Evolutionary conservation across 2,329 filamentous ascomycete species (phyloP).

Genomic region (Zalaria obscura): DNA sequence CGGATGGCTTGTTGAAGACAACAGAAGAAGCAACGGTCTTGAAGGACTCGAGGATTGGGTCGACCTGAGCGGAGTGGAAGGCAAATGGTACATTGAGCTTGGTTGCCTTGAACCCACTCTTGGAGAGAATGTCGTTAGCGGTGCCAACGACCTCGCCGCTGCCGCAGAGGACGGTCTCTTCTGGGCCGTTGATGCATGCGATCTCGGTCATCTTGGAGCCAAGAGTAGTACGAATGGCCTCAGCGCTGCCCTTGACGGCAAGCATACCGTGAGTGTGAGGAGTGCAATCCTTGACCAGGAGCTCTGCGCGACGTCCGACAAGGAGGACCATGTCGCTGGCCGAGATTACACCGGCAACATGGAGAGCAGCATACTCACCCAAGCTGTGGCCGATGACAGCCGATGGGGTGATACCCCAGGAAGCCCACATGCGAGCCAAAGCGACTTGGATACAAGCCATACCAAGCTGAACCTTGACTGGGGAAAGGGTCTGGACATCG

Average conservation of each 20-base stretch:
- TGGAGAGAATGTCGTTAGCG: slow-evolving; percentile 34
- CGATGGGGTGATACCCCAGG: slow-evolving; percentile 39
- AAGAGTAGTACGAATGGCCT: slow-evolving; percentile 39
- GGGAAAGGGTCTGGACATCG: slow-evolving; percentile 35
- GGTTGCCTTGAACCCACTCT: slow-evolving; percentile 43
- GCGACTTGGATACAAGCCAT: slow-evolving; percentile 40
- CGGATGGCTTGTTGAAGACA: slow-evolving; percentile 40
- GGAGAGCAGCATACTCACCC: slow-evolving; percentile 60
- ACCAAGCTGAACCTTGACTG: slow-evolving; percentile 36
- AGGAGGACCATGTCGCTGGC: slow-evolving; percentile 58
- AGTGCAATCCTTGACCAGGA: slow-evolving; percentile 51
- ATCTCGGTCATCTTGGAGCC: slow-evolving; percentile 37
- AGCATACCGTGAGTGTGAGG: slow-evolving; percentile 54
- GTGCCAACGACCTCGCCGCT: slow-evolving; percentile 44
- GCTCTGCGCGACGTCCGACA: slow-evolving; percentile 52
- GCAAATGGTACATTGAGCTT: slow-evolving; percentile 53
- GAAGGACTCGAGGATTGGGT: slow-evolving; percentile 47
- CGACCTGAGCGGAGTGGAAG: slow-evolving; percentile 52
- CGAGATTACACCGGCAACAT: slow-evolving; percentile 56
- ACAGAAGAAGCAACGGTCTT: slow-evolving; percentile 40
- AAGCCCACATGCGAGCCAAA: slow-evolving; percentile 37
- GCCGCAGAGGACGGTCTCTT: slow-evolving; percentile 61
- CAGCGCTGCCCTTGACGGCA: slow-evolving; percentile 37
- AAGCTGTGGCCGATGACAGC: slow-evolving; percentile 46
- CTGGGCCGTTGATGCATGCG: slow-evolving; percentile 63